Evolutionary conservation across 257 asterid species (phyloP), one percentile per base, ranked within the genome.

Genomic region (Capsicum rhomboideum): DNA sequence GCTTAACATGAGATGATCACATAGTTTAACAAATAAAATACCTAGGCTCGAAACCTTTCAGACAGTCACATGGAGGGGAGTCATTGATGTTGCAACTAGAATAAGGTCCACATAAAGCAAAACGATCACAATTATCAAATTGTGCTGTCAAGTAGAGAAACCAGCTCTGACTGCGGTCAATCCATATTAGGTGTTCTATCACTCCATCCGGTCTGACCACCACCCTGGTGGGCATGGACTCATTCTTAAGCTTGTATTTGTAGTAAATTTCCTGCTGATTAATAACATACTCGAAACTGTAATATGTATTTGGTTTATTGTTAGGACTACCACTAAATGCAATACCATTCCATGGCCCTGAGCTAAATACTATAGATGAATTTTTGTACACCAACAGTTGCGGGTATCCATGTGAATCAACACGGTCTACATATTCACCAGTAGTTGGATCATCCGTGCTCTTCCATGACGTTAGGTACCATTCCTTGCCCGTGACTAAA

Each of bases 61-160:
- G n/a, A 52, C 91, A 87, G 50, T 84, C 82, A 52, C 91, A 80
- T 1, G 83, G 75, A 80, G 83, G 83, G 17, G 83, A 42, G 42
- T 59, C 40, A 11, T 59, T 59, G 86, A 44, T 67, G 23, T 4
- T 28, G 79, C 90, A 87, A 59, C 6, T 55, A 9, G 87, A 86
- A 55, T 89, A 59, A 0, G 79, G 68, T 3, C 93, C 93, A 61
- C 91, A 89, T 13, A 6, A 20, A 31, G 56, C 79, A 26, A 87
- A 90, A 6, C 0, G 46, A 58, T 85, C 90, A 23, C 93, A 90
- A 9, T 31, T 34, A 82, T 90, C 91, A 1, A 9, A n/a, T 6
- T 88, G 91, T 49, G 50, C 10, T 18, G 80, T 37, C 18, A 82
- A 21, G 63, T 82, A 87, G 63, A 21, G 6, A 14, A 79, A 61